Percentiles rank a stretch among this genome's conserved stretches.
Conservation (phyloP, 768 basidiomycete species). For the Leccinum obscurum region DNA sequence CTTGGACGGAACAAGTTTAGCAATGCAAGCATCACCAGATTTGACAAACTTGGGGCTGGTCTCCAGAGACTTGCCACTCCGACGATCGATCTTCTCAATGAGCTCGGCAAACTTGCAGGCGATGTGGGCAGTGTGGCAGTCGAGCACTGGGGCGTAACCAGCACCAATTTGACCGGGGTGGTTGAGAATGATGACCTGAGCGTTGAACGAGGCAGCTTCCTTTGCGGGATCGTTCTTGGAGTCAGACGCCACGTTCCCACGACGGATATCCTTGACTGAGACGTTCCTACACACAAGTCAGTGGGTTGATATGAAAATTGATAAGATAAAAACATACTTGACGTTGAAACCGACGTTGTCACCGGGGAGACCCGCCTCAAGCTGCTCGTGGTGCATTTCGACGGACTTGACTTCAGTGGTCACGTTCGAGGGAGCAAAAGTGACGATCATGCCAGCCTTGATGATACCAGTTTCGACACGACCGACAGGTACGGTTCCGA, state of each 20-base stretch:
- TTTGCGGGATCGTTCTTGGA: conserved; percentile 99
- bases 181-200: conserved; percentile 99
- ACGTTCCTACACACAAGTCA: conserved; percentile 74
- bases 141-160: conserved; percentile 97
- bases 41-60: conserved; percentile 97
- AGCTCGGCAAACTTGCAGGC: conserved; percentile 99
- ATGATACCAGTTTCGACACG: conserved; percentile 99
- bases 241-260: conserved; percentile 99
- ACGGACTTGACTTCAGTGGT: conserved; percentile 99
- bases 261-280: conserved; percentile 99
- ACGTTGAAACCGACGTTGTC: conserved; percentile 99
- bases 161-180: conserved; percentile 99
- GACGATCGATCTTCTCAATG: conserved; percentile 99
- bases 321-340: conserved; percentile 55
- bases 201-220: conserved; percentile 99
- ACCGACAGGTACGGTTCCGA: conserved; percentile 99
- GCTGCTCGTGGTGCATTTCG: conserved; percentile 99
- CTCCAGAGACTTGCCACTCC: conserved; percentile 88
- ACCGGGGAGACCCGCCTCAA: conserved; percentile 91
- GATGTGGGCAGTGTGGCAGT: conserved; percentile 99
- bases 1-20: conserved; percentile 95
- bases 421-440: conserved; percentile 95
- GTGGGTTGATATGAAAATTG: neutral
- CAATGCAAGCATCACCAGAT: conserved; percentile 98
- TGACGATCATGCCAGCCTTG: conserved; percentile 99